Conservation (phyloP, 1,284 basidiomycete genomes). For the Tilletia horrida region DNA sequence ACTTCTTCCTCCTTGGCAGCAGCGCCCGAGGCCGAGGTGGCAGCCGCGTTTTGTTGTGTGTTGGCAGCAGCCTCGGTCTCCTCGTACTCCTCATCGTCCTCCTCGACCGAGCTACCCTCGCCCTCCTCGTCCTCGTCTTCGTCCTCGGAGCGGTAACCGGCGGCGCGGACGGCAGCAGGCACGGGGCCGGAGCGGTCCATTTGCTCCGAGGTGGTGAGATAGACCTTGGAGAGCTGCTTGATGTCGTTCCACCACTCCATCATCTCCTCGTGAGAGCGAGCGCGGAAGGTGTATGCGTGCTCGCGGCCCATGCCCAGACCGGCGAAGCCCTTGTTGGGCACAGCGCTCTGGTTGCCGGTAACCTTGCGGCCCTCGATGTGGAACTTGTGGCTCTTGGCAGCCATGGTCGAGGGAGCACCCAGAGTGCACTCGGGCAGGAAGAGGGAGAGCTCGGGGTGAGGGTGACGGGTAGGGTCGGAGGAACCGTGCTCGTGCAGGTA, state of each 20-base stretch:
- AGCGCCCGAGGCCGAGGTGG: slow-evolving; percentile 34
- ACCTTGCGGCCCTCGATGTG: slow-evolving; percentile 91
- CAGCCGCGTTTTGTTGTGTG: slow-evolving; percentile 31
- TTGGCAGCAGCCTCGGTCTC: slow-evolving; percentile 21
- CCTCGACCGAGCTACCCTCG: slow-evolving; percentile 71
- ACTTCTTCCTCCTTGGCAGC: slow-evolving; percentile 43
- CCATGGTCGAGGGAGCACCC: slow-evolving; percentile 76
- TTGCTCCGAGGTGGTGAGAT: slow-evolving; percentile 88
- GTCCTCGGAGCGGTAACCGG: slow-evolving; percentile 66
- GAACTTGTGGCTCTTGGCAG: slow-evolving; percentile 84
- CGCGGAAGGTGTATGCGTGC: slow-evolving; percentile 83
- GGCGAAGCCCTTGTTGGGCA: slow-evolving; percentile 59
- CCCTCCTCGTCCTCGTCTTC: slow-evolving; percentile 67
- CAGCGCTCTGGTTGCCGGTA: slow-evolving; percentile 64
- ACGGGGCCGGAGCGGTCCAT: slow-evolving; percentile 91
- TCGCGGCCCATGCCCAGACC: slow-evolving; percentile 61
- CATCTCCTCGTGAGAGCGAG: slow-evolving; percentile 89
- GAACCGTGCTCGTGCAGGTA: slow-evolving; percentile 88
- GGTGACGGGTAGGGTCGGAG: slow-evolving; percentile 70
- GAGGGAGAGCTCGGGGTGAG: slow-evolving; percentile 73
- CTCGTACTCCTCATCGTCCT: slow-evolving; percentile 50
- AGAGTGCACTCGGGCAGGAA: slow-evolving; percentile 95
- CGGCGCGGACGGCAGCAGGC: slow-evolving; percentile 82
- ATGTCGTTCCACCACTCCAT: slow-evolving; percentile 99
- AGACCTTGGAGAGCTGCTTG: slow-evolving; percentile 90